phyloP scores from a whole-genome alignment of 228 moss, liverwort and hornwort genomes.

The Sphagnum magellanicum region DNA sequence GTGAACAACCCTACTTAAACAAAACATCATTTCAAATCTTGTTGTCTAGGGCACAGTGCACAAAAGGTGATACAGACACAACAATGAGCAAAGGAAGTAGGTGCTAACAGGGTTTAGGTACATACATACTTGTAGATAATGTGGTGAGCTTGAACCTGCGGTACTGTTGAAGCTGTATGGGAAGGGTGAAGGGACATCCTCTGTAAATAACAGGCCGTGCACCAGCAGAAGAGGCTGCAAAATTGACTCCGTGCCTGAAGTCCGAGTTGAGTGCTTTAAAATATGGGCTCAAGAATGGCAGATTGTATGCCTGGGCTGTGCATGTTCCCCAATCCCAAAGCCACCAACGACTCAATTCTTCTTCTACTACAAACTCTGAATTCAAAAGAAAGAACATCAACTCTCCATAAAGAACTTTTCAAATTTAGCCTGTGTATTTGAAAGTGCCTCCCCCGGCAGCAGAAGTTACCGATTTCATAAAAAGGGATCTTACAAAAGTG shows the following conservation, averaged over 20 bases:
- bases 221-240: slow-evolving; percentile 18
- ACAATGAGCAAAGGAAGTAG: neutral
- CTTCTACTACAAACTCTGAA: neutral
- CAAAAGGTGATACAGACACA: slow-evolving; percentile 10
- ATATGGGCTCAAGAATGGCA: slow-evolving; percentile 24
- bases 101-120: neutral
- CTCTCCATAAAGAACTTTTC: neutral
- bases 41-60: neutral
- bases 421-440: too few species aligned
- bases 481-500: too few species aligned
- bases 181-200: slow-evolving; percentile 11
- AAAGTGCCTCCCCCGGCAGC: too few species aligned
- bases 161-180: slow-evolving; percentile 17
- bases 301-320: slow-evolving; percentile 30
- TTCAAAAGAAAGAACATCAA: neutral
- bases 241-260: slow-evolving; percentile 17
- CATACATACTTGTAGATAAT: slow-evolving; percentile 10
- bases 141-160: slow-evolving; percentile 12
- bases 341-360: neutral
- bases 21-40: too few species aligned
- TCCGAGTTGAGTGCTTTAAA: slow-evolving; percentile 24
- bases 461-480: too few species aligned
- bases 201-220: slow-evolving; percentile 10
- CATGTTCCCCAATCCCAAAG: neutral
- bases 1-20: too few species aligned